phyloP scores from a whole-genome alignment of 2,329 filamentous ascomycete genomes.

The Calonectria henricotiae region DNA sequence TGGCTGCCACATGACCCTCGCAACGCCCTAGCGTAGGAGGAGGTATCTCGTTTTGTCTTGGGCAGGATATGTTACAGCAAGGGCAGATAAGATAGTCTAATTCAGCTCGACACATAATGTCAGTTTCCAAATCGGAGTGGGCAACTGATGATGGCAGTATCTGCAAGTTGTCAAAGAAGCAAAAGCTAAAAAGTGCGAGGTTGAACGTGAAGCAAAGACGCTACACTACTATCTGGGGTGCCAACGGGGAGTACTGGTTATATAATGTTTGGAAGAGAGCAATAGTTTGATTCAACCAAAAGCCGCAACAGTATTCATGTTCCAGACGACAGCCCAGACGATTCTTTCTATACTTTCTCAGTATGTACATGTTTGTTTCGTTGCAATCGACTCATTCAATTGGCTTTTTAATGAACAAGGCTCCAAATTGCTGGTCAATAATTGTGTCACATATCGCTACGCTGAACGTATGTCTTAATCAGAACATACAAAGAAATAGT shows the following conservation, averaged over 20 bases:
- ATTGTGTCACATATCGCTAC: neutral
- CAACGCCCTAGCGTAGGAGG: neutral
- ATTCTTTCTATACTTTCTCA: neutral
- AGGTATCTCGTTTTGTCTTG: neutral
- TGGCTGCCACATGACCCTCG: neutral
- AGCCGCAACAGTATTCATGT: neutral
- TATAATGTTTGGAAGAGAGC: neutral
- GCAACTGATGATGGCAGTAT: neutral
- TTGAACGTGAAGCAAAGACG: neutral
- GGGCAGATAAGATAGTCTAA: neutral
- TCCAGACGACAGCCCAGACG: neutral
- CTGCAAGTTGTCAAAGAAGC: neutral
- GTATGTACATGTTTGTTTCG: neutral
- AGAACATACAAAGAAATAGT: neutral
- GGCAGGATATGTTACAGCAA: neutral
- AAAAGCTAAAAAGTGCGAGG: neutral
- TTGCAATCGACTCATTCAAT: neutral
- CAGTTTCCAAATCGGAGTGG: neutral
- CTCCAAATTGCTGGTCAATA: neutral
- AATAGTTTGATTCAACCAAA: neutral
- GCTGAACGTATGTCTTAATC: neutral
- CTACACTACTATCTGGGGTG: neutral
- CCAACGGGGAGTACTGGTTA: neutral
- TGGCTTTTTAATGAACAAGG: neutral
- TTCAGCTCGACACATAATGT: conserved; percentile 1